Base-by-base conservation (phyloP, 108 stramenopile genomes). In the Aurantiochytrium sp. region DNA sequence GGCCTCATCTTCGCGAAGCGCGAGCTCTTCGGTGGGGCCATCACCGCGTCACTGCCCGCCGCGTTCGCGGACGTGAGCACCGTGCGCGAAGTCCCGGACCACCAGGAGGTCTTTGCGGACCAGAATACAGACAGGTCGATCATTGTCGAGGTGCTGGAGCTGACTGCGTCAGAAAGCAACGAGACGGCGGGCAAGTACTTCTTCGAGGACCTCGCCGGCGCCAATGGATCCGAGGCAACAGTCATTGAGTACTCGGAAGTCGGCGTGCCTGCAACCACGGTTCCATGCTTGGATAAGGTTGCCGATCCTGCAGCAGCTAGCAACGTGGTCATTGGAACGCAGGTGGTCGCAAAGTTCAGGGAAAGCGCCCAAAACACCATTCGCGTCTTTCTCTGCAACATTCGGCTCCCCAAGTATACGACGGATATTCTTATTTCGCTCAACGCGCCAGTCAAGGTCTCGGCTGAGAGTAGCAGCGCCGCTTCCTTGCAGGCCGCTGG, bases 21-120 rank as follows among this genome's bases (percentile, higher is more conserved):
- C 2, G 51, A 83, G 18, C 89, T 90, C 35, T 90, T 51, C 60
- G 90, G 87, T 10, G 90, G 90, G 60, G 90, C 90, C 18, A 60
- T 88, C 5, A 60, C 47, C n/a, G 44, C 45, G 8, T 45, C 44
- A 59, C 18, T 90, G 19, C 90, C 90, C 21, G 60, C 29, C 45
- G 58, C 18, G 43, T 90, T 76, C 43, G 55, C 35, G 2, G 90
- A 90, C 60, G 69, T 90, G 23, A 90, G 90, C 90, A 49, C 4
- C 18, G 59, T 90, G 42, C 23, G 90, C 16, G 87, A 90, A 47
- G 90, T 90, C 42, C 90, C 90, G 57, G 90, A 90, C 58, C 87
- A 90, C 90, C 90, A 90, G 90, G 90, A 90, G 90, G 87, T 87
- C 87, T 90, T 59, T 42, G 58, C 59, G 6, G 59, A 89, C 58